Evolutionary conservation across 2,329 filamentous ascomycete genomes (phyloP).

Genomic region (Penicillium sp.): DNA sequence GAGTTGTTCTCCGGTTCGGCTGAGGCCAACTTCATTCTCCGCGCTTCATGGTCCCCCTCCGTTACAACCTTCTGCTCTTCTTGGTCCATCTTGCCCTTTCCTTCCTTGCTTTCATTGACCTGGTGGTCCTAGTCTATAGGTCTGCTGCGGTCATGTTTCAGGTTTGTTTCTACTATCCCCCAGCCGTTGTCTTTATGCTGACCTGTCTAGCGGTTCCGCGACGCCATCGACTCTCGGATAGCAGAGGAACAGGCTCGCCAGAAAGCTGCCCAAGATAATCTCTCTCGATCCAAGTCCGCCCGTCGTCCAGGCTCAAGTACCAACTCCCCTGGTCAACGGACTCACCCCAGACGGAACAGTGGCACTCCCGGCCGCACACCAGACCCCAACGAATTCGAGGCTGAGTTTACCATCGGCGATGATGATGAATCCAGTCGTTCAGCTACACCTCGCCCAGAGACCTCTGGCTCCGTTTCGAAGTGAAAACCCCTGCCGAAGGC

Average conservation of each 20-base stretch:
- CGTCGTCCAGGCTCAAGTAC: conserved; percentile 32
- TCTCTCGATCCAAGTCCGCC: conserved; percentile 44
- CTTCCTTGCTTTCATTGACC: conserved; percentile 10
- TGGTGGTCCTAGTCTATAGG: conserved; percentile 17
- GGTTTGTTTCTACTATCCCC: conserved; percentile 13
- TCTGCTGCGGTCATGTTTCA: conserved; percentile 25
- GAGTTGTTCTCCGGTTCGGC: neutral
- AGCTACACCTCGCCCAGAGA: conserved; percentile 53
- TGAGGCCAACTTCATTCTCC: neutral
- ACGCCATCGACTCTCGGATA: conserved; percentile 78
- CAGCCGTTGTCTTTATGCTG: neutral
- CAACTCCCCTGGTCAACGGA: conserved; percentile 27
- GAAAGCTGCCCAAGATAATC: conserved; percentile 46
- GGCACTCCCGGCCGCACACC: conserved; percentile 54
- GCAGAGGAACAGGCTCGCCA: conserved; percentile 87
- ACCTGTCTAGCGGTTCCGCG: conserved; percentile 64
- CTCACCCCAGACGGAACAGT: conserved; percentile 34
- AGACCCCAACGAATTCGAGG: conserved; percentile 83
- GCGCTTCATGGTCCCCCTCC: conserved; percentile 12
- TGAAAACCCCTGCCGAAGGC: conserved; percentile 10
- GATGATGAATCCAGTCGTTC: conserved; percentile 63
- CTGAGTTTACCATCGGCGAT: conserved; percentile 80
- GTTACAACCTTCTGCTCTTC: conserved; percentile 8
- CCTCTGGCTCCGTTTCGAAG: conserved; percentile 32
- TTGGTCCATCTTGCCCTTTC: conserved; percentile 5